Conservation (phyloP, 179 eudicot species). For the Camellia oleifera region DNA sequence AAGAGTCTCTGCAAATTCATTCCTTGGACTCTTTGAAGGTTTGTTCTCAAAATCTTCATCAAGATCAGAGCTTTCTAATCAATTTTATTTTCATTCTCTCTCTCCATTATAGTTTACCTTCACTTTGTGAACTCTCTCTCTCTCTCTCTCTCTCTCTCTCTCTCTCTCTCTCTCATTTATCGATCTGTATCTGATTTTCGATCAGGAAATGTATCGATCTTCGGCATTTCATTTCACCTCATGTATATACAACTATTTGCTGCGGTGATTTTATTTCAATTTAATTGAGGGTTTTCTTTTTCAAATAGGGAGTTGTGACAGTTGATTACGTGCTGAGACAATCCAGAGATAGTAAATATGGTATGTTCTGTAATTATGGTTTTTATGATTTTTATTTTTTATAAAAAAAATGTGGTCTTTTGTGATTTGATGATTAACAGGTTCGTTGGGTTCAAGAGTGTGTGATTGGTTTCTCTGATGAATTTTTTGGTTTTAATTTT, state of each 20-base stretch:
- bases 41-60: no score
- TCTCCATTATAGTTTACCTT: background rate
- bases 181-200: background rate
- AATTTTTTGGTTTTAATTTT: background rate
- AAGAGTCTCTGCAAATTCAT: background rate
- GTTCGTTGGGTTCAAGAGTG: background rate
- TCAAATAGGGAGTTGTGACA: background rate
- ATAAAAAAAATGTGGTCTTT: no score
- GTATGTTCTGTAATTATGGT: no score
- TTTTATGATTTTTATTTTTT: no score
- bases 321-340: conserved; percentile 15
- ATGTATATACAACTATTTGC: no score
- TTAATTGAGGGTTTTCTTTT: background rate
- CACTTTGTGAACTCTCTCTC: no score
- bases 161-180: background rate
- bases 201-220: background rate
- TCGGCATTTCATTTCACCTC: background rate
- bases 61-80: background rate
- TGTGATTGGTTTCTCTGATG: background rate
- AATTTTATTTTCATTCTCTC: background rate
- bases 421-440: no score
- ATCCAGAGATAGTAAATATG: background rate
- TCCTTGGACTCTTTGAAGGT: no score
- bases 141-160: background rate
- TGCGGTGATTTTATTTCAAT: no score